phyloP scores from a whole-genome alignment of 352 stramenopile genomes.

The Phytophthora brassicae region DNA sequence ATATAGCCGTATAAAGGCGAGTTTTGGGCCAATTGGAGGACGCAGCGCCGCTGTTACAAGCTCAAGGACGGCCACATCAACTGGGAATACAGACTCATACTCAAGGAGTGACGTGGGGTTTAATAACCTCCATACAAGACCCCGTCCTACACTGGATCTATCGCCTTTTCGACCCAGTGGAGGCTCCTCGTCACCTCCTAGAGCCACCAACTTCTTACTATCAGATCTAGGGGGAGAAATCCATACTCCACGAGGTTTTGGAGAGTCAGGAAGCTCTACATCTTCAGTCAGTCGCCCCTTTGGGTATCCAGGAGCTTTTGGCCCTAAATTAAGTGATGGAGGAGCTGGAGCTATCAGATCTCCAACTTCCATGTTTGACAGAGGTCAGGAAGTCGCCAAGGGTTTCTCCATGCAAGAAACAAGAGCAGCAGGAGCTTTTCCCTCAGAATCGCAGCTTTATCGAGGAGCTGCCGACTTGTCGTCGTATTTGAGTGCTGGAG shows the following conservation, averaged over 20 bases:
- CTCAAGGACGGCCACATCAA: background rate
- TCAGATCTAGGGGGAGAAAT: conserved; percentile 66
- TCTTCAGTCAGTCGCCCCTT: conserved; percentile 27
- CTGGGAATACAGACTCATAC: conserved; percentile 3
- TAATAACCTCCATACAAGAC: conserved; percentile 19
- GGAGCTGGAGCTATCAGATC: conserved; percentile 26
- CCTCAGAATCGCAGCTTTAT: conserved; percentile 21
- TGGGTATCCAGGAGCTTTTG: conserved; percentile 39
- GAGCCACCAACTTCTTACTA: conserved; percentile 40
- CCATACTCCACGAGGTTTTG: conserved; percentile 39
- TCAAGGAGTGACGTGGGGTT: conserved; percentile 29
- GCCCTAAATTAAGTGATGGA: conserved; percentile 13
- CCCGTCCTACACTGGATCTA: conserved; percentile 22
- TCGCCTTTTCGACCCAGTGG: conserved; percentile 27
- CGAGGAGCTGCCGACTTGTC: conserved; percentile 6
- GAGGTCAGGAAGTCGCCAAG: conserved; percentile 18
- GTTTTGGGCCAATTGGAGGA: conserved; percentile 52
- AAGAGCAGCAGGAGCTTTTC: conserved; percentile 10
- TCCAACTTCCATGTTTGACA: conserved; percentile 36
- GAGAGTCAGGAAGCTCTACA: conserved; percentile 4
- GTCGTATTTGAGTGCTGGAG: conserved; percentile 21
- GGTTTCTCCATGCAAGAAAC: conserved; percentile 25
- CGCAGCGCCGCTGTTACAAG: conserved; percentile 15
- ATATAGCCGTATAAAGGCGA: conserved; percentile 29
- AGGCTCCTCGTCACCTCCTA: conserved; percentile 15